Evolutionary conservation across 2,329 filamentous ascomycete species (phyloP), one percentile per base, ranked within the genome.

Genomic region (Fusarium sp.): DNA sequence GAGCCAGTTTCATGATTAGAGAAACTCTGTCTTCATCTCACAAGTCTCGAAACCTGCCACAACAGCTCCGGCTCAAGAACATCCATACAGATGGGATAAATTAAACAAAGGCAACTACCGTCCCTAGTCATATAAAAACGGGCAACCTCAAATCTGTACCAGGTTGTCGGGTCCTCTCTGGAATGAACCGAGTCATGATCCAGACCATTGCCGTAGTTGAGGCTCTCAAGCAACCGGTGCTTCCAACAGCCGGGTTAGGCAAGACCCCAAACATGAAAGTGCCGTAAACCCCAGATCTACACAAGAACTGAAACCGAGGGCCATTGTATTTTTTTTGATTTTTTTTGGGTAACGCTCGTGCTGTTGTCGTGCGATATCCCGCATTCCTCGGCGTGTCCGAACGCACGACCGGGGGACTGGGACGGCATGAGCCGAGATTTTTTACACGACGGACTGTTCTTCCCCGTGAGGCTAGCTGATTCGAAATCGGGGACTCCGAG

Each of bases 171-270:
- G 29, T 40, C 9, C 24, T 20, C 11, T 9, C 6, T 64, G 66
- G 59, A 67, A 71, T 70, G 66, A 22, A 33, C 35, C 35, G 40
- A 66, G 62, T 67, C 69, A 71, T 67, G 44, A 29, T 24, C 20
- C 16, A 7, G 29, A 62, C 66, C 51, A 42, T 60, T 35, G 9
- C 38, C 8, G 16, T 3, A 9, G 40, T 36, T 51, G 51, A 67
- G 60, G 33, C 40, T 35, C 49, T 35, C 27, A 42, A 62, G 20
- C 22, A 20, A 27, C 17, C 9, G n/a, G 17, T n/a, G 29, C 33
- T 20, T 40, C 46, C 31, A 51, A 38, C 20, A 51, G 56, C 24
- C 17, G 38, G 38, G 36, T 16, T 16, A 14, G 38, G 27, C 6
- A 42, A 44, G 38, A 20, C 24, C 8, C 53, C 36, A 36, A 58